Conservation (phyloP, 208 protist species). For the Kentomonas sorsogonicus region DNA sequence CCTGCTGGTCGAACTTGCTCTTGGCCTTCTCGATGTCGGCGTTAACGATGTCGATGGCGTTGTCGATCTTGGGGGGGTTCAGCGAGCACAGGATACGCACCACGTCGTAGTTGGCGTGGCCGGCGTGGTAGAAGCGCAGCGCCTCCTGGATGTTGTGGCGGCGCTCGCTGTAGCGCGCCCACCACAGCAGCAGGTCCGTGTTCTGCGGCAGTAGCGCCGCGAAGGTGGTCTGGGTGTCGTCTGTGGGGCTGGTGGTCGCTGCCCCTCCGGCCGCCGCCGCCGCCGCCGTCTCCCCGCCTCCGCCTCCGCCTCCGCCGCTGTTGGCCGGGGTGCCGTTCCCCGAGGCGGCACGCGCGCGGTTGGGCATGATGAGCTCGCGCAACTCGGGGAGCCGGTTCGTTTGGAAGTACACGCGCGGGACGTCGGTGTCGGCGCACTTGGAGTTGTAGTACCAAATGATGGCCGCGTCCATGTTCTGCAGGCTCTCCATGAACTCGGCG, state of each 20-base stretch:
- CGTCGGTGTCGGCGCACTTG: slow-evolving; percentile 83
- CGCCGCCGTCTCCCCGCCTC: slow-evolving; percentile 30
- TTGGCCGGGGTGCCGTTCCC: slow-evolving; percentile 10
- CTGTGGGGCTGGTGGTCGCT: neutral
- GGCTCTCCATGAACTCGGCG: slow-evolving; percentile 92
- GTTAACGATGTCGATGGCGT: slow-evolving; percentile 79
- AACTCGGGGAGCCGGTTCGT: slow-evolving; percentile 78
- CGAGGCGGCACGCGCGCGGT: neutral
- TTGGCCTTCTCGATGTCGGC: slow-evolving; percentile 54
- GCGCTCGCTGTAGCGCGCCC: slow-evolving; percentile 90
- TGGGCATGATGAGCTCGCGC: slow-evolving; percentile 68
- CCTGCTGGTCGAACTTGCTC: slow-evolving; percentile 42
- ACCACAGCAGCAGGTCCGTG: slow-evolving; percentile 88
- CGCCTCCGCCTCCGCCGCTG: neutral
- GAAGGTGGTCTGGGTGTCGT: slow-evolving; percentile 36
- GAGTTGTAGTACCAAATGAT: slow-evolving; percentile 92
- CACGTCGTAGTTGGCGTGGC: slow-evolving; percentile 82
- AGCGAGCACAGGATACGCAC: slow-evolving; percentile 89
- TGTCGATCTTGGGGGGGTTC: slow-evolving; percentile 72
- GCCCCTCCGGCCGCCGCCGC: slow-evolving; percentile 14
- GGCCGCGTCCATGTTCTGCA: slow-evolving; percentile 88
- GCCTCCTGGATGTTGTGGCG: slow-evolving; percentile 79
- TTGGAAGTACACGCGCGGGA: slow-evolving; percentile 92
- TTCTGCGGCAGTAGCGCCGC: slow-evolving; percentile 60
- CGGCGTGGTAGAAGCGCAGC: slow-evolving; percentile 87